Evolutionary conservation across 2,329 filamentous ascomycete species (phyloP), one percentile per base, ranked within the genome.

Genomic region (Byssochlamys sp.): DNA sequence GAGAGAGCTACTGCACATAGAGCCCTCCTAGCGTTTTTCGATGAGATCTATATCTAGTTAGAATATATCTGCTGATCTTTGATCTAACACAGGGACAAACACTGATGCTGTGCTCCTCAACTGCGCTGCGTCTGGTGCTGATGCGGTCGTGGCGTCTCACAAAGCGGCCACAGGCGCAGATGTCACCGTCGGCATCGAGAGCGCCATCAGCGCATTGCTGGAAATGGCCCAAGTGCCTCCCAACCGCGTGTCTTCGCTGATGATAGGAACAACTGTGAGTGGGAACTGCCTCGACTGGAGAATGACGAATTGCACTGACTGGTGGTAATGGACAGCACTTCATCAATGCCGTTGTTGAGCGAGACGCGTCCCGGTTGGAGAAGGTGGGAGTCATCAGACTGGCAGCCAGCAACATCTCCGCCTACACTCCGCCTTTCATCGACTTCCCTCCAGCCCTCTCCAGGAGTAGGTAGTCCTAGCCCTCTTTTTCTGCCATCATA

Each of bases 91-190:
- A 51, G 49, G 72, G 26, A 73, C 70, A 24, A 73, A 74, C 59
- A 73, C 71, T 3, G 78, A 80, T 61, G 74, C 75, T 29, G 78
- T 75, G 26, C 71, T 80, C 55, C 69, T 80, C 28, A 75, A 79
- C 62, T 64, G 76, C 57, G 70, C 64, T n/a, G 69, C 71, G 11
- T 58, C 65, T 6, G 57, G 64, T 29, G 64, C 67, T 19, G 72
- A 75, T 48, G 75, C 76, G 25, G 75, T 80, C 7, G 63, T 78
- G 3, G 77, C 77, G 3, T 79, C 75, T 14, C 71, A 76, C 66
- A 81, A 81, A 65, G 74, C 78, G 2, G 68, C 77, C 0, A 81
- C 79, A 0, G 81, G 78, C 1, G 61, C 71, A n/a, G 76, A 81
- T 63, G 78, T 80, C 39, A 80, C 78, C 35, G 72, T 70, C 54